These are phyloP conservation scores for Dichotomocladium elegans DNA, from an alignment of 371 early-diverging fungal genomes.

Conservation along the genomic window DNA sequence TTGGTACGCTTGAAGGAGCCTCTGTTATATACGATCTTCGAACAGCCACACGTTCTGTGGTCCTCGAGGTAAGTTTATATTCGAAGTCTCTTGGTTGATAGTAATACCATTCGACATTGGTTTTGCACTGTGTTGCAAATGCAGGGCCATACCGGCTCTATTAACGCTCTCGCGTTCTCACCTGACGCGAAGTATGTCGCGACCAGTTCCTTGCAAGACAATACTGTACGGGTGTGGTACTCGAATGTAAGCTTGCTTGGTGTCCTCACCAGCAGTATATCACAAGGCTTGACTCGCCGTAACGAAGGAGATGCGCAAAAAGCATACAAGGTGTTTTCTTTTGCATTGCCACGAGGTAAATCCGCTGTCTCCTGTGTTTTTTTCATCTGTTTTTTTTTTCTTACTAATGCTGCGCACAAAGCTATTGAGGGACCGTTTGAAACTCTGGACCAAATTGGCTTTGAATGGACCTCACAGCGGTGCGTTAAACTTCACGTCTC, in stretches of 20 bases:
- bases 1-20: conserved; percentile 80
- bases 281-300: conserved; percentile 24
- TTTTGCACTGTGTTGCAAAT: too few species aligned
- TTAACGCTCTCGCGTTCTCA: conserved; percentile 74
- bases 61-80: conserved; percentile 54
- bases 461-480: conserved; percentile 69
- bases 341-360: conserved; percentile 56
- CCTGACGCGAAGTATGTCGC: conserved; percentile 78
- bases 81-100: neutral
- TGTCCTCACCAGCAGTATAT: conserved; percentile 56
- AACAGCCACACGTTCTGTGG: conserved; percentile 78
- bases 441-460: conserved; percentile 52
- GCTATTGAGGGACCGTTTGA: conserved; percentile 25
- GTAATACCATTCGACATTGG: neutral
- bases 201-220: conserved; percentile 69
- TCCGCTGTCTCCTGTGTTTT: neutral
- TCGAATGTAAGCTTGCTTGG: conserved; percentile 70
- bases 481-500: conserved; percentile 56
- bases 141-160: conserved; percentile 64
- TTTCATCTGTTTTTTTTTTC: conserved; percentile 5
- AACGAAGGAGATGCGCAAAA: conserved; percentile 28
- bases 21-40: conserved; percentile 77
- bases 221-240: conserved; percentile 76
- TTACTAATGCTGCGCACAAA: neutral
- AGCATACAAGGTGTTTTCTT: conserved; percentile 59